Evolutionary conservation across 1,284 basidiomycete genomes (phyloP), one percentile per base, ranked within the genome.

Genomic region (Sporisorium exsertum): DNA sequence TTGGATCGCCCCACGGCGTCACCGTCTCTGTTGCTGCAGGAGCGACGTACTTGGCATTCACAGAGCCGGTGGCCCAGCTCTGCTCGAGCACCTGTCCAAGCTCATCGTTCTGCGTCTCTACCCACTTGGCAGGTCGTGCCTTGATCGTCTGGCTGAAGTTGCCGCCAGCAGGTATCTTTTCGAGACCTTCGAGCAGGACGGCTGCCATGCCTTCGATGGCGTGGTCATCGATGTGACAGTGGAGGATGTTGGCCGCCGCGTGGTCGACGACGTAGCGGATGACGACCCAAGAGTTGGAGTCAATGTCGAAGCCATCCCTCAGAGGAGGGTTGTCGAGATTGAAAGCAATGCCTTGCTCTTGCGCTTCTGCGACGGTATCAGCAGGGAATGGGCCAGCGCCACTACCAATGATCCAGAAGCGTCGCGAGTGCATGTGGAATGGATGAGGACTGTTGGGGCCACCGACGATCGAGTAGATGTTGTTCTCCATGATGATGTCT

Each of bases 171-270:
- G 76, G 76, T 7, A 78, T 58, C 24, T 55, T 72, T 20, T 78
- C 77, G 22, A 78, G 59, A n/a, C 77, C 77, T 42, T 78, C 77
- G 18, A 78, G 72, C 8, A 78, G 46, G 1, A 78, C 69, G 2
- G 77, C 69, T n/a, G 70, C 70, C 77, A 78, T 78, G 13, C 77
- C 77, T 49, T 78, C 68, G 33, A 78, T 76, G 42, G 58, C 63
- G 42, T 78, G 77, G 49, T 78, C 72, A 46, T 76, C 72, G 16
- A 78, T 78, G 52, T 78, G 77, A 26, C 77, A 78, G 55, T 78
- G 77, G 2, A 78, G 58, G 33, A 78, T 70, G 61, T 75, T 76
- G 62, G 77, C 72, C 3, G 72, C 72, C 1, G 69, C 63, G 24
- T 76, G 76, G 50, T 74, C 77, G 6, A 66, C 75, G 4, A 67